Conservation (phyloP, 1,284 basidiomycete genomes). For the Chalciporus sp. region DNA sequence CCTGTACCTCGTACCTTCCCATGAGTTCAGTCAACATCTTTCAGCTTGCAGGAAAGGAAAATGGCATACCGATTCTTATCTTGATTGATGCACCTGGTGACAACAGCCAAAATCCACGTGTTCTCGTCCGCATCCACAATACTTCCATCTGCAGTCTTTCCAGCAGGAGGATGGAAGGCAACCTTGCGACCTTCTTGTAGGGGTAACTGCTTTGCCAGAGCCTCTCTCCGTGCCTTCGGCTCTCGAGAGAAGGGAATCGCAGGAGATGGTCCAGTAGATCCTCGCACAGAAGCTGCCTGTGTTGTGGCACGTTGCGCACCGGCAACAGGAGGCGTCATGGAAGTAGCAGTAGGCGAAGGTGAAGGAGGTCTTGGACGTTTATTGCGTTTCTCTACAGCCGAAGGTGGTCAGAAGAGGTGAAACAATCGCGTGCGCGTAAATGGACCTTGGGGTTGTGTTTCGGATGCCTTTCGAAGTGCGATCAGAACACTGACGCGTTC, state of each 20-base stretch:
- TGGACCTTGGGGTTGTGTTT: slow-evolving; percentile 58
- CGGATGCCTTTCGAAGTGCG: slow-evolving; percentile 69
- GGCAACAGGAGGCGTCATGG: slow-evolving; percentile 38
- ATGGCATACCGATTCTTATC: slow-evolving; percentile 61
- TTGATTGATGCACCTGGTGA: slow-evolving; percentile 67
- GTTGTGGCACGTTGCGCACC: slow-evolving; percentile 48
- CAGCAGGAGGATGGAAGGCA: slow-evolving; percentile 70
- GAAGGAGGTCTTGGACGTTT: slow-evolving; percentile 74
- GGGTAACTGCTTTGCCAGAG: slow-evolving; percentile 60
- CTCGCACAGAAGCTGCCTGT: slow-evolving; percentile 45
- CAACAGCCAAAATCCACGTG: slow-evolving; percentile 79
- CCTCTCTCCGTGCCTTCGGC: slow-evolving; percentile 63
- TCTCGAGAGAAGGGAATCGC: slow-evolving; percentile 62
- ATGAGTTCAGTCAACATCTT: slow-evolving; percentile 5
- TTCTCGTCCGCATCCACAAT: slow-evolving; percentile 62
- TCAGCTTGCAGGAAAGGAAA: background rate
- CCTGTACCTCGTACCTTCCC: slow-evolving; percentile 77
- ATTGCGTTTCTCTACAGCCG: slow-evolving; percentile 61
- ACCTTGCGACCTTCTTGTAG: slow-evolving; percentile 74
- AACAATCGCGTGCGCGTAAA: background rate
- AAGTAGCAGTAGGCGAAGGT: slow-evolving; percentile 52
- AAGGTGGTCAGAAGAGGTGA: slow-evolving; percentile 2
- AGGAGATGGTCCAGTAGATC: slow-evolving; percentile 61
- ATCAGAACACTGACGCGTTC: slow-evolving; percentile 70
- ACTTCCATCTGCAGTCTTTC: slow-evolving; percentile 48